These are phyloP conservation scores for Gracilaria gracilis DNA, from an alignment of 23 red algal species.

Conservation along the genomic window DNA sequence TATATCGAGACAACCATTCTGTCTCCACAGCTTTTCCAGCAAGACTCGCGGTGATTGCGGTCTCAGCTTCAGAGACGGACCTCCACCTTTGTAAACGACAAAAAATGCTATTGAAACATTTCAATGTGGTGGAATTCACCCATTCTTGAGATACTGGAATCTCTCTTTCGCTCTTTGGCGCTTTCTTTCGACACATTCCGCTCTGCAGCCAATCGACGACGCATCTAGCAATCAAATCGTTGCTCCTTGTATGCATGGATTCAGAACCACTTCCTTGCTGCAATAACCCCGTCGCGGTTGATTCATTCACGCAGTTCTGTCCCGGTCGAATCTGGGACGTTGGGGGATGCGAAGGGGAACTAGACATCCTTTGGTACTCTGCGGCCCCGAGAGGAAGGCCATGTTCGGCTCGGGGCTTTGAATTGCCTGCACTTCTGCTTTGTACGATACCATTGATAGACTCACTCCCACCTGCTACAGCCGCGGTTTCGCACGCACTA, in stretches of 20 bases:
- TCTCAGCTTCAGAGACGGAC: not conserved
- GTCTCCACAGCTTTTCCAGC: not conserved
- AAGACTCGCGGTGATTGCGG: not conserved
- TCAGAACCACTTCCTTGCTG: not conserved
- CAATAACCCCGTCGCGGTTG: not conserved
- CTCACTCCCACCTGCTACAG: not conserved
- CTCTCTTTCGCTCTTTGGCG: constrained; percentile 2
- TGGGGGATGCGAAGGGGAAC: not conserved
- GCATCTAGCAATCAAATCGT: constrained; percentile 11
- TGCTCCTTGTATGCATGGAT: not conserved
- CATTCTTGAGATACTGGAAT: constrained; percentile 1
- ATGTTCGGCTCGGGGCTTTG: not conserved
- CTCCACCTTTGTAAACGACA: not conserved
- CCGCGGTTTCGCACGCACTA: not conserved
- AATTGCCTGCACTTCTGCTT: too few relatives aligned
- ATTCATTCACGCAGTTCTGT: not conserved
- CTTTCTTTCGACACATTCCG: constrained; percentile 19
- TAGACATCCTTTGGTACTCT: not conserved
- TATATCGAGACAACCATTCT: constrained; percentile 1
- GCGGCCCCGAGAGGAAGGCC: not conserved
- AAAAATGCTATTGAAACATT: constrained; percentile 6
- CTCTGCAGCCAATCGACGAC: constrained; percentile 4
- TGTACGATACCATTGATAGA: not conserved
- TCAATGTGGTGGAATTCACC: not conserved
- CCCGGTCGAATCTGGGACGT: not conserved